Evolutionary conservation across 768 basidiomycete genomes (phyloP).

Genomic region (Daedaleopsis sinensis): DNA sequence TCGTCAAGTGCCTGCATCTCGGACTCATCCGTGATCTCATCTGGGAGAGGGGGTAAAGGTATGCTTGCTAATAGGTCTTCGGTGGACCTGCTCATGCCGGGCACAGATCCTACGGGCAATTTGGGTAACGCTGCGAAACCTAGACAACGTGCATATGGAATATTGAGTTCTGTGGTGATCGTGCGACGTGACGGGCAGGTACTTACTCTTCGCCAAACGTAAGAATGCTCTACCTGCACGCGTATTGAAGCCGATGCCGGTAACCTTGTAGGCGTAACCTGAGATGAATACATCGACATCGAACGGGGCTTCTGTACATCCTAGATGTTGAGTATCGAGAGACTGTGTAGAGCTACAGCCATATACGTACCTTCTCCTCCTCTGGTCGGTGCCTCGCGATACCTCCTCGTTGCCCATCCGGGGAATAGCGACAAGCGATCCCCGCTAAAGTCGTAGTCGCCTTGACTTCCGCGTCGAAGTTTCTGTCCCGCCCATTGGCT

Average conservation of each 20-base stretch:
- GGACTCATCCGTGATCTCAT: conserved; percentile 62
- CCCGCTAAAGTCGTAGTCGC: conserved; percentile 26
- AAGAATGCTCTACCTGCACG: conserved; percentile 80
- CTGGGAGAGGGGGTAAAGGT: conserved; percentile 56
- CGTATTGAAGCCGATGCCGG: conserved; percentile 60
- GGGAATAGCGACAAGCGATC: conserved; percentile 72
- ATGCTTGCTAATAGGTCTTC: conserved; percentile 51
- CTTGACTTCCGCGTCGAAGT: conserved; percentile 27
- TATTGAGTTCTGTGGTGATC: not conserved
- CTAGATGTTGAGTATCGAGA: conserved; percentile 14
- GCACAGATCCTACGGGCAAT: conserved; percentile 55
- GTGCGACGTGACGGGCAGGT: not conserved
- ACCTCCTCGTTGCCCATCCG: conserved; percentile 74
- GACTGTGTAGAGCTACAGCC: conserved; percentile 28
- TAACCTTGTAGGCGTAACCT: conserved; percentile 70
- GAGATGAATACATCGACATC: conserved; percentile 75
- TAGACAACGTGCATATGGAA: not conserved
- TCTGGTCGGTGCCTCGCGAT: conserved; percentile 26
- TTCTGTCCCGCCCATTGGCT: conserved; percentile 66
- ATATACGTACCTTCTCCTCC: conserved; percentile 16
- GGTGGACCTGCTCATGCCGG: conserved; percentile 39
- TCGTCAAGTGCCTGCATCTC: conserved; percentile 60
- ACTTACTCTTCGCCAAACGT: conserved; percentile 72
- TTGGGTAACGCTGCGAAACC: not conserved
- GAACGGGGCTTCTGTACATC: conserved; percentile 50